Conservation (phyloP, 768 basidiomycete species). For the Agaricus subrufescens region DNA sequence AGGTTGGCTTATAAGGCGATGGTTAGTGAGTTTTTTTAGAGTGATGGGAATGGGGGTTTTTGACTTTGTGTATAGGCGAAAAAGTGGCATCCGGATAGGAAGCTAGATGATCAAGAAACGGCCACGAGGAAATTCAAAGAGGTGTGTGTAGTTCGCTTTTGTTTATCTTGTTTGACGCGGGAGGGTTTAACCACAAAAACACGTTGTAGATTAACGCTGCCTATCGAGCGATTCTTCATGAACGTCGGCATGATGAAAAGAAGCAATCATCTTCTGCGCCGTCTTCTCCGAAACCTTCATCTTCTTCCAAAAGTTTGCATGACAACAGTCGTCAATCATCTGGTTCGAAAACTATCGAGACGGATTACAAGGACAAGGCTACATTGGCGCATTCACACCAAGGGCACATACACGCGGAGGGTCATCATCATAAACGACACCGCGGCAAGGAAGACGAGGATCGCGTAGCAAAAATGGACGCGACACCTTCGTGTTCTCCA, state of each 20-base stretch:
- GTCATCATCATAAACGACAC: not conserved
- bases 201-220: not conserved
- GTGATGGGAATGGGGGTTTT: no score
- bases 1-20: slow-evolving; percentile 4
- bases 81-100: slow-evolving; percentile 9
- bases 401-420: not conserved
- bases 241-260: slow-evolving; percentile 1
- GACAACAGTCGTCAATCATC: slow-evolving; percentile 11
- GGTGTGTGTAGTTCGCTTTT: not conserved
- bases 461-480: not conserved
- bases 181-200: not conserved
- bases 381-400: not conserved
- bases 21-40: not conserved
- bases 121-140: slow-evolving; percentile 2
- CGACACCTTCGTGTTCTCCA: slow-evolving; percentile 5
- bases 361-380: not conserved
- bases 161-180: not conserved
- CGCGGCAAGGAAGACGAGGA: not conserved
- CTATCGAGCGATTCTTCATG: slow-evolving; percentile 2
- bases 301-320: not conserved
- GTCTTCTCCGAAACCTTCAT: not conserved
- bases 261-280: not conserved
- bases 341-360: not conserved
- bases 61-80: not conserved
- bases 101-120: slow-evolving; percentile 3